These are phyloP conservation scores for Linnemannia exigua DNA, from an alignment of 192 early-diverging fungal species.

Conservation along the genomic window DNA sequence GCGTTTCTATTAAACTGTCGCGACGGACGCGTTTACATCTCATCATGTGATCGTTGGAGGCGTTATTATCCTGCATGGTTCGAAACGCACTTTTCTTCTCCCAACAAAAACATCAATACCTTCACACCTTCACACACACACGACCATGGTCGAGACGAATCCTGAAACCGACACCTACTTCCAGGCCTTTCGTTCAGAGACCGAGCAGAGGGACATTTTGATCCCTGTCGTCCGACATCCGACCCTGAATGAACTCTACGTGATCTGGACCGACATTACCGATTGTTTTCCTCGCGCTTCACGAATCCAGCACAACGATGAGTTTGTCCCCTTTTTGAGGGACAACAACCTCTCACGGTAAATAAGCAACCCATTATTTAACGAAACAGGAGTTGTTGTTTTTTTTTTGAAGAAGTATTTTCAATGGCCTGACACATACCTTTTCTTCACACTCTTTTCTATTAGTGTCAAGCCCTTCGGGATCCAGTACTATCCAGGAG, in stretches of 20 bases:
- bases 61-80: not conserved
- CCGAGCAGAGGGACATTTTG: not conserved
- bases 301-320: constrained; percentile 31
- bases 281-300: constrained; percentile 31
- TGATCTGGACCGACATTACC: constrained; percentile 46
- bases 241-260: constrained; percentile 10
- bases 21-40: not conserved
- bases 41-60: not conserved
- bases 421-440: too few species aligned
- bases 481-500: constrained; percentile 13
- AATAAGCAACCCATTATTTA: too few species aligned
- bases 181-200: constrained; percentile 12
- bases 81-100: too few species aligned
- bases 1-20: not conserved
- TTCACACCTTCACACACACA: not conserved
- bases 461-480: constrained; percentile 25
- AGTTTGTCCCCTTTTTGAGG: constrained; percentile 29
- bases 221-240: constrained; percentile 31
- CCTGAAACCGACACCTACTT: not conserved
- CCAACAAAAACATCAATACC: not conserved
- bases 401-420: not conserved
- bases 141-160: constrained; percentile 3
- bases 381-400: not conserved
- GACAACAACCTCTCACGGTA: constrained; percentile 33
- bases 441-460: not conserved